Evolutionary conservation across 768 basidiomycete genomes (phyloP), one percentile per base, ranked within the genome.

Genomic region (Pisolithus orientalis): DNA sequence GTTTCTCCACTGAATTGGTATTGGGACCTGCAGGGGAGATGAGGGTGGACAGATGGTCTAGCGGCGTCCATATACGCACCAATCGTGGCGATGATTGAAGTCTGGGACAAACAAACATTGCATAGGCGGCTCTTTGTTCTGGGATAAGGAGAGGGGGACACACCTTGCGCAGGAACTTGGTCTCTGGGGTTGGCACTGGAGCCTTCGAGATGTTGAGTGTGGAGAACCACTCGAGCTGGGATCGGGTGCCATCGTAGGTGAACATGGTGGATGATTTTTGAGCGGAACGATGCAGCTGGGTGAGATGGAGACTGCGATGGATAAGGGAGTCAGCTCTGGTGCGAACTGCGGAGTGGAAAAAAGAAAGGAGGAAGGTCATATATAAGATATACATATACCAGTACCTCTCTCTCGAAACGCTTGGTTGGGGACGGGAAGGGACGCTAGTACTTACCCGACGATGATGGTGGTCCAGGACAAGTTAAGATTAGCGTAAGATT

Each of bases 11-110:
- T 37, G 77, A 78, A 78, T 99, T 98, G 63, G 86, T 86, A 75
- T 97, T 97, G 58, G 96, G 96, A 39, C 93, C 92, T 94, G 59
- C 44, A 61, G 49, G 43, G n/a, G 44, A 32, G 29, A 39, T 64
- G 53, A 59, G 49, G 44, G 28, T 17, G 39, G 49, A 28, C 42
- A n/a, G 21, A 11, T 28, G 31, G 5, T 43, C 13, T 39, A n/a
- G 11, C 45, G 14, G 28, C 11, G 53, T 58, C 44, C 47, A 52
- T 54, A 52, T 55, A 32, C 78, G 54, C 59, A 89, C 95, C 96
- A 65, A 99, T 99, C 59, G 96, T 99, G 54, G 94, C 95, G 70
- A 99, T 98, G 73, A 99, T 98, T 54, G 90, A 79, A 13, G 94
- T 96, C 96, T 99, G 60, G 27, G 27, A 17, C 40, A n/a, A 17